These are phyloP conservation scores for Tricladium varicosporioides DNA, from an alignment of 2,329 filamentous ascomycete genomes.

Conservation along the genomic window DNA sequence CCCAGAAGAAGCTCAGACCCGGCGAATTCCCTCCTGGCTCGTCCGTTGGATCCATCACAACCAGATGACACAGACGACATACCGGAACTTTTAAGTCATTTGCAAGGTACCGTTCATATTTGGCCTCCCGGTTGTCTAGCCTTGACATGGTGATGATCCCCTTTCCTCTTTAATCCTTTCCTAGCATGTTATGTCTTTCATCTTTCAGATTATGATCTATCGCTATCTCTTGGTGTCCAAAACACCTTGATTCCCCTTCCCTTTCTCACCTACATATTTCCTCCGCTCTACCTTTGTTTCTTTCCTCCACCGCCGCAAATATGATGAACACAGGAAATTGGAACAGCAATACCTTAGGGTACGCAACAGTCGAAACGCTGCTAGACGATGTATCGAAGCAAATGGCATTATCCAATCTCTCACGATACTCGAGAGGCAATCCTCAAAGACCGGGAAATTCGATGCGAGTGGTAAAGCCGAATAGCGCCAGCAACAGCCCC, in stretches of 20 bases:
- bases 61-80: constrained; percentile 37
- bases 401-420: constrained; percentile 45
- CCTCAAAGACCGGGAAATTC: constrained; percentile 39
- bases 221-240: constrained; percentile 17
- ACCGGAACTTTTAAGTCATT: constrained; percentile 33
- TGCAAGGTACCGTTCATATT: constrained; percentile 32
- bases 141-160: constrained; percentile 28
- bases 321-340: constrained; percentile 30
- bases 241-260: constrained; percentile 8
- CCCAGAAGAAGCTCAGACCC: constrained; percentile 35
- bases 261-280: background rate
- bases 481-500: constrained; percentile 68
- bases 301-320: constrained; percentile 6
- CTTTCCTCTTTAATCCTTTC: constrained; percentile 23
- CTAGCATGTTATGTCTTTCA: constrained; percentile 19
- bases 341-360: constrained; percentile 28
- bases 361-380: constrained; percentile 42
- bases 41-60: constrained; percentile 31
- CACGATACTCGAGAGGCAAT: constrained; percentile 49
- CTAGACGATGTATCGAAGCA: constrained; percentile 53
- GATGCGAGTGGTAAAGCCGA: constrained; percentile 64
- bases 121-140: constrained; percentile 33
- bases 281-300: background rate
- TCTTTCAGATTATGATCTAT: constrained; percentile 19
- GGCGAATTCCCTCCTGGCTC: constrained; percentile 26